Percentiles rank a stretch among this genome's conserved stretches.
phyloP scores from a whole-genome alignment of 352 stramenopile species.

The Phytophthora colocasiae region DNA sequence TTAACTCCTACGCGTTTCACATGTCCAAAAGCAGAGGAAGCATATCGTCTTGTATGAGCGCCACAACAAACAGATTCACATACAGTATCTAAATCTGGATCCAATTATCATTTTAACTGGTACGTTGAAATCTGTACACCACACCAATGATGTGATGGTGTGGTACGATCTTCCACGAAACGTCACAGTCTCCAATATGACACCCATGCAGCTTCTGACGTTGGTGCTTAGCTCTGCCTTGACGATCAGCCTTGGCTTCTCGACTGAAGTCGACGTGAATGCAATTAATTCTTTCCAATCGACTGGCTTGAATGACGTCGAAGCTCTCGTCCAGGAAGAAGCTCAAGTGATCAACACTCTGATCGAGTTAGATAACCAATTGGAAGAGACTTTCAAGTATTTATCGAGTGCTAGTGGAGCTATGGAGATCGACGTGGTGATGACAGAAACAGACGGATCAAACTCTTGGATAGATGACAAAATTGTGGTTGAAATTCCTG shows the following conservation, averaged over 20 bases:
- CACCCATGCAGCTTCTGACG: too few species aligned
- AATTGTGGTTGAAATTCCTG: conserved; percentile 23
- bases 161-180: too few species aligned
- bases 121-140: too few species aligned
- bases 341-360: conserved; percentile 23
- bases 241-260: not conserved
- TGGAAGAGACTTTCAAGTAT: conserved; percentile 6
- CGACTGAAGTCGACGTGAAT: conserved; percentile 21
- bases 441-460: conserved; percentile 6
- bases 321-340: conserved; percentile 24
- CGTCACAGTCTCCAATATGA: too few species aligned
- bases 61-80: too few species aligned
- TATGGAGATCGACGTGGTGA: conserved; percentile 22
- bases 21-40: too few species aligned
- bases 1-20: too few species aligned
- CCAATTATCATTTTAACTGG: too few species aligned
- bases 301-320: conserved; percentile 9
- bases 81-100: too few species aligned
- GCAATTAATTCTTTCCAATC: not conserved
- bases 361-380: conserved; percentile 23
- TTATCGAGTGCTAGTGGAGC: conserved; percentile 15
- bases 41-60: too few species aligned
- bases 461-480: conserved; percentile 15
- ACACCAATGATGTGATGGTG: too few species aligned
- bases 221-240: too few species aligned